Evolutionary conservation across 441 rosid genomes (phyloP).

Genomic region (Capsella rubella): DNA sequence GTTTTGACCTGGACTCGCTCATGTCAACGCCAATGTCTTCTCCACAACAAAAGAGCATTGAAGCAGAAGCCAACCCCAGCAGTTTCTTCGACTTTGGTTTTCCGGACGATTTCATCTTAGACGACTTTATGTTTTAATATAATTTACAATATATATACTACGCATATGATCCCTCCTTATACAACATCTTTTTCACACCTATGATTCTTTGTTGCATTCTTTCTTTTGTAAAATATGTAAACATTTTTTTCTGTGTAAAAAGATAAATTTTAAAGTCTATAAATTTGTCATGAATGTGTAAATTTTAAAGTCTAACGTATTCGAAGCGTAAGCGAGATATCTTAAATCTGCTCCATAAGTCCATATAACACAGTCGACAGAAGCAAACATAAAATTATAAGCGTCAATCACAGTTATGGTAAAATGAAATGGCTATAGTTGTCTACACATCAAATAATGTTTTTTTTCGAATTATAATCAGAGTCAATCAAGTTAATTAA

Average conservation of each 20-base stretch:
- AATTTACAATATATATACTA: background rate
- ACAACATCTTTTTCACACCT: slow-evolving; percentile 9
- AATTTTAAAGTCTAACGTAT: background rate
- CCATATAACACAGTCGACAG: background rate
- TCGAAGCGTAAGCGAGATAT: background rate
- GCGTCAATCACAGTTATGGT: background rate
- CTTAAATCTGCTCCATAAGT: background rate
- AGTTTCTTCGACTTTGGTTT: slow-evolving; percentile 74
- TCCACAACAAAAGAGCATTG: slow-evolving; percentile 63
- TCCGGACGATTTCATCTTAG: slow-evolving; percentile 69
- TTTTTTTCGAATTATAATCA: background rate
- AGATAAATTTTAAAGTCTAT: background rate
- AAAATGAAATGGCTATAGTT: background rate
- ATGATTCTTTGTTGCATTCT: slow-evolving; percentile 40
- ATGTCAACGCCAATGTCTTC: slow-evolving; percentile 43
- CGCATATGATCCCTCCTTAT: background rate
- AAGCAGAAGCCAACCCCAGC: slow-evolving; percentile 72
- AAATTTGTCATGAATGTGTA: background rate
- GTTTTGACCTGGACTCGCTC: slow-evolving; percentile 57
- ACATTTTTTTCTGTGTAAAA: background rate
- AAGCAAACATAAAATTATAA: background rate
- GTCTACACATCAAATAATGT: background rate
- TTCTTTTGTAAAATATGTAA: slow-evolving; percentile 26
- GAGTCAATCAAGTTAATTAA: background rate
- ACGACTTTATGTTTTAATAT: slow-evolving; percentile 57